A percentile compares a stretch with the other conserved stretches of the same genome.
Conservation (phyloP, 805 yeast species). For the Candida ficus region DNA sequence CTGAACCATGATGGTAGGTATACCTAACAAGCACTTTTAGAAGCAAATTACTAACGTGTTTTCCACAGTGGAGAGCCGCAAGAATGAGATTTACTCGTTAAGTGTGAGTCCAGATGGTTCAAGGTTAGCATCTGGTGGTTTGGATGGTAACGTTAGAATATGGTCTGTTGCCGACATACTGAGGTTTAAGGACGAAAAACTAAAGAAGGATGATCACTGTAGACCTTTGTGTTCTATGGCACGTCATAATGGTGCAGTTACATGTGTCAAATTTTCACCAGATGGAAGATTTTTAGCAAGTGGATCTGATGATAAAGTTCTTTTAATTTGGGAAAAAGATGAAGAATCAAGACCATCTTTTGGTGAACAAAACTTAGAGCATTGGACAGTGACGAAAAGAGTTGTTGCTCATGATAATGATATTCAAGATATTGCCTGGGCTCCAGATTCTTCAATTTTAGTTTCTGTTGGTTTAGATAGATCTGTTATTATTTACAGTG, state of each 20-base stretch:
- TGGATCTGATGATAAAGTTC: slow-evolving; percentile 92
- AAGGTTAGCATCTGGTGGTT: slow-evolving; percentile 88
- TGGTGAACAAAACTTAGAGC: slow-evolving; percentile 80
- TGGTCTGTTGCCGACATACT: slow-evolving; percentile 68
- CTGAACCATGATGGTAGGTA: slow-evolving; percentile 48
- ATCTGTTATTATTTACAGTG: slow-evolving; percentile 91
- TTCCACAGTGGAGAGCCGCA: slow-evolving; percentile 62
- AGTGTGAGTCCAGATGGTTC: slow-evolving; percentile 77
- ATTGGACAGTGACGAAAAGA: slow-evolving; percentile 91
- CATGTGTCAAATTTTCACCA: slow-evolving; percentile 89
- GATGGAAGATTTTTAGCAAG: slow-evolving; percentile 87
- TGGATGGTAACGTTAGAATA: slow-evolving; percentile 86
- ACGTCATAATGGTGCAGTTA: slow-evolving; percentile 94
- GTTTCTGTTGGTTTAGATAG: slow-evolving; percentile 95
- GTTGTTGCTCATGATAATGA: slow-evolving; percentile 97
- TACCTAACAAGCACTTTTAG: too few relatives aligned
- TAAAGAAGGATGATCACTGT: slow-evolving; percentile 28
- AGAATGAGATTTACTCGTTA: slow-evolving; percentile 81
- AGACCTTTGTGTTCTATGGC: slow-evolving; percentile 85
- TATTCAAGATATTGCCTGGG: slow-evolving; percentile 97
- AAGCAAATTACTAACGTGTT: slow-evolving; percentile 1
- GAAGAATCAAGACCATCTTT: slow-evolving; percentile 54
- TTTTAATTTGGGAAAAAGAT: slow-evolving; percentile 90
- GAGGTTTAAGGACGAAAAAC: slow-evolving; percentile 27
- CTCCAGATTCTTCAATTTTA: slow-evolving; percentile 85